Base-by-base conservation (phyloP, 345 rosid species). In the Excoecaria agallocha region DNA sequence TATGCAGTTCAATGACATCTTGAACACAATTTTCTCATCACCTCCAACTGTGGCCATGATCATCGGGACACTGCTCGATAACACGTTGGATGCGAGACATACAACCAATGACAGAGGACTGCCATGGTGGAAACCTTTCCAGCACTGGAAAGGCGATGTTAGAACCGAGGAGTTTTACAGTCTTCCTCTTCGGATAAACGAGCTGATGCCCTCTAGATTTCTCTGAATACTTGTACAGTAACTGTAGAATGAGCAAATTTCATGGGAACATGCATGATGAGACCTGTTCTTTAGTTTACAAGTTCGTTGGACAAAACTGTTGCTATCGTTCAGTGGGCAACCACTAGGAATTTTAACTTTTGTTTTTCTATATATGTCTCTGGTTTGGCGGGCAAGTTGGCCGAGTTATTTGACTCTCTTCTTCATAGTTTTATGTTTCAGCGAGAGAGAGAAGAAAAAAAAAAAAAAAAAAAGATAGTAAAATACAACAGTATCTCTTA, bases 111-210 rank as follows among this genome's bases (percentile, higher is more conserved):
- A 88, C 64, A 88, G 99, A 86, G 99, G 98, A 76, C 51, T 86
- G 57, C 80, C 84, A 8, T 95, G 99, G 99, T 95, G 97, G 99
- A 79, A 56, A 64, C 99, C 99, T 3, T 95, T 95, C 90, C 96
- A 87, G 82, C 79, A 74, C 74, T 80, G 88, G 78, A 45, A 82
- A 3, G 97, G 99, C 45, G 99, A 95, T 46, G 3, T 0, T 4
- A 83, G 99, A 81, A 93, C 85, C 5, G 90, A 82, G 0, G 99
- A 93, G 83, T 95, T 91, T 79, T 95, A 95, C 79, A 81, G 87
- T 46, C 68, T 81, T 58, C 99, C 99, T 7, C 76, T 91, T 25
- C 78, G 94, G 76, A 16, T 89, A 9, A 66, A 81, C 3, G 84
- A 82, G 56, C 86, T 84, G 74, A 39, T 91, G 3, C 98, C 98